phyloP scores from a whole-genome alignment of 2,329 filamentous ascomycete genomes.

The Colletotrichum navitas region DNA sequence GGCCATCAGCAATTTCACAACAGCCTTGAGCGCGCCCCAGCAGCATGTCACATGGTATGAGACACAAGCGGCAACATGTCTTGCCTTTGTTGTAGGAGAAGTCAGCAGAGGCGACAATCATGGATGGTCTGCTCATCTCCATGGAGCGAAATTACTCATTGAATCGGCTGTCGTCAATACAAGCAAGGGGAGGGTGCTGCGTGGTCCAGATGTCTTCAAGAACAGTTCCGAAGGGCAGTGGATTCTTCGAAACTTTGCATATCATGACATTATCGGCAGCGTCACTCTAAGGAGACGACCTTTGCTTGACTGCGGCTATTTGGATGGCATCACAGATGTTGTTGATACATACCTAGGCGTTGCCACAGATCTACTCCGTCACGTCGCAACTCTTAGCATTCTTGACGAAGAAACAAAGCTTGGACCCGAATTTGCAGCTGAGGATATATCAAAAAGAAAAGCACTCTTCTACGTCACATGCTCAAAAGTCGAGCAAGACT shows the following conservation, averaged over 20 bases:
- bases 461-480: conserved; percentile 8
- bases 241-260: conserved; percentile 43
- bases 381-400: conserved; percentile 22
- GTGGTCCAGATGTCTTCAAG: conserved; percentile 37
- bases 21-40: conserved; percentile 27
- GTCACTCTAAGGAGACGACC: conserved; percentile 35
- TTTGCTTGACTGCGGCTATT: conserved; percentile 34
- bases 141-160: conserved; percentile 40
- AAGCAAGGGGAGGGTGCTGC: conserved; percentile 13
- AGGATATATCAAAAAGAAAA: not conserved
- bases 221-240: conserved; percentile 40
- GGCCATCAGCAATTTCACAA: conserved; percentile 32
- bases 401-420: conserved; percentile 30
- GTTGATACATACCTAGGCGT: conserved; percentile 42
- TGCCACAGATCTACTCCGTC: conserved; percentile 35
- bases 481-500: conserved; percentile 23
- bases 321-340: conserved; percentile 41
- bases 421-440: not conserved
- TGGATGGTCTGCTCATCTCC: conserved; percentile 39
- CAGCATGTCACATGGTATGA: conserved; percentile 36
- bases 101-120: conserved; percentile 27
- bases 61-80: conserved; percentile 37
- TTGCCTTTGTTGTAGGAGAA: conserved; percentile 38
- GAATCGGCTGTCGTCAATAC: conserved; percentile 22
- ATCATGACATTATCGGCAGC: conserved; percentile 41